phyloP scores from a whole-genome alignment of 495 filamentous ascomycete species.

The Oidiodendron maius region DNA sequence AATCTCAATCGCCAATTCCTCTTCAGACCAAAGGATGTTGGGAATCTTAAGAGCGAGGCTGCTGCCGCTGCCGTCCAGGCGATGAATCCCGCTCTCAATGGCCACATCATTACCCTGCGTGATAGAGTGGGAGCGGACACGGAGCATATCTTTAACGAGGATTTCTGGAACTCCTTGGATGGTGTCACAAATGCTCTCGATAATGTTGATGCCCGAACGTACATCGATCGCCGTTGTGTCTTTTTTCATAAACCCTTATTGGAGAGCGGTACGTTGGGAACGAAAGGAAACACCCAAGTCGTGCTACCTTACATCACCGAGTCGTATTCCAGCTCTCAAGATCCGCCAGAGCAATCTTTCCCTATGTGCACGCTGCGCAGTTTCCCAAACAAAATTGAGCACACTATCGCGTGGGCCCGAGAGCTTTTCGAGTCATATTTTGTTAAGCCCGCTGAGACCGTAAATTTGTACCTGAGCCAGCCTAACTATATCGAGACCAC shows the following conservation, averaged over 20 bases:
- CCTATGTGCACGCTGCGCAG: slow-evolving; percentile 97
- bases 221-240: slow-evolving; percentile 95
- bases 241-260: slow-evolving; percentile 97
- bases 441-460: slow-evolving; percentile 87
- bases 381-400: slow-evolving; percentile 98
- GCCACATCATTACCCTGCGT: slow-evolving; percentile 75
- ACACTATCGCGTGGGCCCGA: slow-evolving; percentile 97
- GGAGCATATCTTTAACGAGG: slow-evolving; percentile 90
- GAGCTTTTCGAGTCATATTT: slow-evolving; percentile 94
- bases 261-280: slow-evolving; percentile 94
- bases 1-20: slow-evolving; percentile 98
- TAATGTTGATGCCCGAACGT: slow-evolving; percentile 95
- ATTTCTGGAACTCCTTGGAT: slow-evolving; percentile 88
- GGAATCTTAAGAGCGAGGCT: slow-evolving; percentile 94
- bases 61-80: slow-evolving; percentile 79
- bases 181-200: slow-evolving; percentile 96
- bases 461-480: slow-evolving; percentile 90
- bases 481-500: slow-evolving; percentile 86
- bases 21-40: slow-evolving; percentile 91
- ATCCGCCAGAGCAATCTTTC: slow-evolving; percentile 97
- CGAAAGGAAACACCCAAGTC: slow-evolving; percentile 97
- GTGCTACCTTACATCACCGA: slow-evolving; percentile 87
- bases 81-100: slow-evolving; percentile 91
- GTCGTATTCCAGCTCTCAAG: slow-evolving; percentile 97
- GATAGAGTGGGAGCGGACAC: slow-evolving; percentile 92